Conservation (phyloP, 495 filamentous ascomycete genomes). For the Aspergillus ellipticus region DNA sequence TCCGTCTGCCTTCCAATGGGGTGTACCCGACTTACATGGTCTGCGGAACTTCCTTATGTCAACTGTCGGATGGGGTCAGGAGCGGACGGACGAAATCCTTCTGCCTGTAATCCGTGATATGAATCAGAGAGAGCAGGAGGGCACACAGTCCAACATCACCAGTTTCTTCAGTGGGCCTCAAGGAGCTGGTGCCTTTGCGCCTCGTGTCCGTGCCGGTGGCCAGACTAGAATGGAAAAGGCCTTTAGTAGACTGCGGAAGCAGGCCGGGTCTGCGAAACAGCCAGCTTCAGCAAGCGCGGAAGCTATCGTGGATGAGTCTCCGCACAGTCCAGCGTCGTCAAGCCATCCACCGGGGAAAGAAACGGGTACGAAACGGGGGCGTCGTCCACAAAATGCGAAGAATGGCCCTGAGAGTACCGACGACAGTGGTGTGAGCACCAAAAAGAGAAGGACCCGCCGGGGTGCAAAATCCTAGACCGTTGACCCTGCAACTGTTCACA, state of each 20-base stretch:
- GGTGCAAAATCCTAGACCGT: slow-evolving; percentile 1
- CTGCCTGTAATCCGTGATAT: slow-evolving; percentile 93
- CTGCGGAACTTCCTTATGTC: slow-evolving; percentile 82
- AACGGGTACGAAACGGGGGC: slow-evolving; percentile 17
- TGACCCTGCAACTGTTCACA: background rate
- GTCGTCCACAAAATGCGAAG: slow-evolving; percentile 2
- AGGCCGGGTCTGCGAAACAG: slow-evolving; percentile 36
- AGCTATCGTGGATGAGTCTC: background rate
- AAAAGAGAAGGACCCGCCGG: slow-evolving; percentile 14
- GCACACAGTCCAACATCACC: slow-evolving; percentile 96
- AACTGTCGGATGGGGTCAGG: slow-evolving; percentile 89
- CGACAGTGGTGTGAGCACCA: slow-evolving; percentile 12
- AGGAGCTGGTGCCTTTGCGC: slow-evolving; percentile 73
- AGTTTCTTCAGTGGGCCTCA: slow-evolving; percentile 68
- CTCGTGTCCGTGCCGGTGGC: slow-evolving; percentile 55
- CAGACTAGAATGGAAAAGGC: slow-evolving; percentile 83
- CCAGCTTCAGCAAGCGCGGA: slow-evolving; percentile 1
- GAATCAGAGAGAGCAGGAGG: slow-evolving; percentile 80
- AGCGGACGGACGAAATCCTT: slow-evolving; percentile 89
- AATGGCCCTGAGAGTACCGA: background rate
- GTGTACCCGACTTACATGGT: slow-evolving; percentile 85
- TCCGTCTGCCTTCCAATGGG: slow-evolving; percentile 84
- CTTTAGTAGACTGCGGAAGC: slow-evolving; percentile 60
- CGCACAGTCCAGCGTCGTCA: background rate
- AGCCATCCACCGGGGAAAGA: slow-evolving; percentile 6